Conservation (phyloP, 345 rosid species). For the Eucalyptus erythrocorys region DNA sequence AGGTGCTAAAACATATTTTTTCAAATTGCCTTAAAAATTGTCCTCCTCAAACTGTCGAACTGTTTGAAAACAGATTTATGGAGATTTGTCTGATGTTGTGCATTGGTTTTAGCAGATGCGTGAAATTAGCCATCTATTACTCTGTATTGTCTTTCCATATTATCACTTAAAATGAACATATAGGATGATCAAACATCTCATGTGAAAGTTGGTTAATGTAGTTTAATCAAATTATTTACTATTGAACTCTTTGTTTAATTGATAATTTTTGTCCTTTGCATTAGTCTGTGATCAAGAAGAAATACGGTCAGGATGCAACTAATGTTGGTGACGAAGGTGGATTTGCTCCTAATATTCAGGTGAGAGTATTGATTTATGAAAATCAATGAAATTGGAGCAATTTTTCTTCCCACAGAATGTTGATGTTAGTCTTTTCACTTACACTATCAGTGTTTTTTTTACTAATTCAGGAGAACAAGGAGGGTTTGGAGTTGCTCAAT, state of each 20-base stretch:
- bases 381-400: neutral
- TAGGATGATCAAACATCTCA: neutral
- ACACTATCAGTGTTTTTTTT: neutral
- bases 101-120: neutral
- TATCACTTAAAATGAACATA: neutral
- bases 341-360: conserved; percentile 97
- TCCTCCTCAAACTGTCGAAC: neutral
- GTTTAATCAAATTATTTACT: neutral
- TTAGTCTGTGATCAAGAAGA: conserved; percentile 76
- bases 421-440: neutral
- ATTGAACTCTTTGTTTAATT: neutral
- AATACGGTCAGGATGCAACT: conserved; percentile 99
- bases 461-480: conserved; percentile 78
- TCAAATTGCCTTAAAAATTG: neutral
- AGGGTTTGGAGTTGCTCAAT: conserved; percentile 92
- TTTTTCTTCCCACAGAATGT: neutral
- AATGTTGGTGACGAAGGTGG: conserved; percentile 99
- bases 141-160: neutral
- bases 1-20: conserved; percentile 19
- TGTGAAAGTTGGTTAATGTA: neutral
- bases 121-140: neutral
- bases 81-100: neutral
- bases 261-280: neutral
- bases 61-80: neutral
- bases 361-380: neutral